Percentiles rank a stretch among this genome's conserved stretches.
Evolutionary conservation across 352 stramenopile genomes (phyloP).

Genomic region (Nothophytophthora sp.): DNA sequence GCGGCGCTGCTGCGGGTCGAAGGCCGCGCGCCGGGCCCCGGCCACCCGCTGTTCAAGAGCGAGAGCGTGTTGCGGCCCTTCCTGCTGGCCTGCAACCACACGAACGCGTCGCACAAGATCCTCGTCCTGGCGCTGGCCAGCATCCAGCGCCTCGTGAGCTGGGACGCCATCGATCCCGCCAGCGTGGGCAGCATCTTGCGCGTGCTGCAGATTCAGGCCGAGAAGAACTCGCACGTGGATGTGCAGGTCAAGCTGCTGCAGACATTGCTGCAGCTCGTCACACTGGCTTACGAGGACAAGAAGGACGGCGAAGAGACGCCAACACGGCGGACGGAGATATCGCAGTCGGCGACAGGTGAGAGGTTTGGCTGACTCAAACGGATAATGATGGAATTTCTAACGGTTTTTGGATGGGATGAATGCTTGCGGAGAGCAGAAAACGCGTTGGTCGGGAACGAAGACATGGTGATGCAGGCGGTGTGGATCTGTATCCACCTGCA

Average conservation of each 20-base stretch:
- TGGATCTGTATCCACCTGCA: constrained; percentile 89
- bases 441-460: constrained; percentile 75
- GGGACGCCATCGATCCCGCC: constrained; percentile 94
- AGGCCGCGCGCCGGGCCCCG: constrained; percentile 77
- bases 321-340: constrained; percentile 3
- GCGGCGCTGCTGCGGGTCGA: constrained; percentile 79
- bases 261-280: constrained; percentile 87
- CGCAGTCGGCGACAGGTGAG: constrained; percentile 13
- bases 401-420: not conserved
- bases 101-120: constrained; percentile 93
- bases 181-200: constrained; percentile 95
- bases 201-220: constrained; percentile 95
- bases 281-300: constrained; percentile 74
- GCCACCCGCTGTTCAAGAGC: constrained; percentile 92
- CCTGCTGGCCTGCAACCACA: constrained; percentile 97
- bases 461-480: constrained; percentile 87
- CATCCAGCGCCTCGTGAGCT: constrained; percentile 95
- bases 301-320: constrained; percentile 3
- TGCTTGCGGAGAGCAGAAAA: constrained; percentile 20
- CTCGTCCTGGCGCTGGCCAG: constrained; percentile 93
- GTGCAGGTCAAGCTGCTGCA: constrained; percentile 90
- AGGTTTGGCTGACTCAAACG: not conserved
- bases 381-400: constrained; percentile 7
- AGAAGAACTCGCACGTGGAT: constrained; percentile 82
- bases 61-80: constrained; percentile 97